Percentiles rank a stretch among this genome's conserved stretches.
Conservation (phyloP, 305 asterid genomes). For the Fraxinus floribunda region DNA sequence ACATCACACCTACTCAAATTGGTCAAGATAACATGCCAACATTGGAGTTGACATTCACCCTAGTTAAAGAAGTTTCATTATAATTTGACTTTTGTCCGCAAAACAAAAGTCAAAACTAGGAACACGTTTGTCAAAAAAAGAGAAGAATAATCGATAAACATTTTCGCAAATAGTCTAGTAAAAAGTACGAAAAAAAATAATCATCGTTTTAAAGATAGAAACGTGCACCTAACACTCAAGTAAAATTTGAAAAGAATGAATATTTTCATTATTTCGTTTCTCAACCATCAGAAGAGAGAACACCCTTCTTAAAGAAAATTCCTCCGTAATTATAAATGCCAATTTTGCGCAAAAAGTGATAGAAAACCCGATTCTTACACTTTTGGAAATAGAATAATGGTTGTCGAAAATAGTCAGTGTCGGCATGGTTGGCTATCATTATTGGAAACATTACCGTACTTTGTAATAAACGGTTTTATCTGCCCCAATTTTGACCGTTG, state of each 20-base stretch:
- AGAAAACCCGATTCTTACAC: neutral
- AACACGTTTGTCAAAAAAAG: neutral
- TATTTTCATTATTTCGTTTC: neutral
- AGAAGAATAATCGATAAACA: neutral
- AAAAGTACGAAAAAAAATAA: neutral
- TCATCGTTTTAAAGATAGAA: too few relatives aligned
- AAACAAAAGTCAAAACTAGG: neutral
- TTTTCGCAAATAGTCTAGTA: neutral
- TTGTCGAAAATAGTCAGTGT: neutral
- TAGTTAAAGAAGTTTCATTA: neutral
- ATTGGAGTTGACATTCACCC: neutral
- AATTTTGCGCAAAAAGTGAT: neutral
- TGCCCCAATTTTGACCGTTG: neutral
- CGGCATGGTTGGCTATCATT: neutral
- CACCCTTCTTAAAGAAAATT: neutral
- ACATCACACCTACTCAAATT: neutral
- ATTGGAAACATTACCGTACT: conserved; percentile 3
- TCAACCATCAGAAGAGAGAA: neutral
- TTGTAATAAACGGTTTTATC: neutral
- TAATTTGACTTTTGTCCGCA: neutral
- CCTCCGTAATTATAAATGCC: neutral
- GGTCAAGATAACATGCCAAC: neutral
- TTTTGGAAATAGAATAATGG: neutral
- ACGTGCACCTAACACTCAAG: neutral
- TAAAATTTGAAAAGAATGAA: neutral